phyloP scores from a whole-genome alignment of 148 eudicot species.

The Vaccinium darrowii region DNA sequence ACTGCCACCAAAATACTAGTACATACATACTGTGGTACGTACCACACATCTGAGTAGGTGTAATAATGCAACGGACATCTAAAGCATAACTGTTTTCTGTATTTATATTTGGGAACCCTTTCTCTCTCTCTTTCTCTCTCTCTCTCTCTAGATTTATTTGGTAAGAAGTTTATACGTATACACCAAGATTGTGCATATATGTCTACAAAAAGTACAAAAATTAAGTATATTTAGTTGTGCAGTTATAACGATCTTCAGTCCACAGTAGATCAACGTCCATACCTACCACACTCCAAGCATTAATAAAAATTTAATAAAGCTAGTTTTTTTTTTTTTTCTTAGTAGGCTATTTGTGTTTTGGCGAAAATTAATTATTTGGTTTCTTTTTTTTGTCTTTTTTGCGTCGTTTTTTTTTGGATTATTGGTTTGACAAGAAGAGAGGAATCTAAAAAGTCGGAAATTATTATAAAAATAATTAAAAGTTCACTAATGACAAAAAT shows the following conservation, averaged over 20 bases:
- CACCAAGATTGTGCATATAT: neutral
- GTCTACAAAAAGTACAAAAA: no score
- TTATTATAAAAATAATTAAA: no score
- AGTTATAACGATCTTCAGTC: neutral
- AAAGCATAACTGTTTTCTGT: neutral
- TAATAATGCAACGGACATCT: neutral
- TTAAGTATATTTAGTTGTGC: neutral
- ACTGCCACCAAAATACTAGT: no score
- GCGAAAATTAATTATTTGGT: no score
- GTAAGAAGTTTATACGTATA: neutral
- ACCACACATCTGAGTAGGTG: neutral
- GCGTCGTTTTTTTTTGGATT: no score
- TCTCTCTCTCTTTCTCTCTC: neutral
- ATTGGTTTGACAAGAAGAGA: no score
- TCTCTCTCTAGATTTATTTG: neutral
- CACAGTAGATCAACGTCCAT: slow-evolving; percentile 17
- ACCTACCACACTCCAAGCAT: neutral
- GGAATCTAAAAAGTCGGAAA: no score
- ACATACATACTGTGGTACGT: no score
- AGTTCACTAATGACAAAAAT: no score
- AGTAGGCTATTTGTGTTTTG: no score
- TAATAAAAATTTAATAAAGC: no score
- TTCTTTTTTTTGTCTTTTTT: no score
- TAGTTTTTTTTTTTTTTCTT: neutral
- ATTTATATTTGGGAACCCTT: neutral